Percentiles rank a stretch among this genome's conserved stretches.
phyloP scores from a whole-genome alignment of 2,329 filamentous ascomycete species.

The Fusarium hainanense region DNA sequence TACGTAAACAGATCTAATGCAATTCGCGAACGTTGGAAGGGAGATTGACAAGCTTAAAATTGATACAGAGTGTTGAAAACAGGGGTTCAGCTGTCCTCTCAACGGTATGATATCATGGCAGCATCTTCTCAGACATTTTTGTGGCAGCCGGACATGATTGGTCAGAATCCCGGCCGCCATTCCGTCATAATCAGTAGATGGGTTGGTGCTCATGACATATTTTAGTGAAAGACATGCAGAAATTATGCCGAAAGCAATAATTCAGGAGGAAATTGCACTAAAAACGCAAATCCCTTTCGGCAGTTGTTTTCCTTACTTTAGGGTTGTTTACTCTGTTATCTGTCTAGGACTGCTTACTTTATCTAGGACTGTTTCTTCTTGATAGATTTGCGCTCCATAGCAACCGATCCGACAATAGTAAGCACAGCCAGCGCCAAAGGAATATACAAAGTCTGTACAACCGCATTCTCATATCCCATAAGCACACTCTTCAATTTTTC shows the following conservation, averaged over 20 bases:
- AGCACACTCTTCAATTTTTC: constrained; percentile 26
- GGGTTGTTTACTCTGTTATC: no score
- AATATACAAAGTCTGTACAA: constrained; percentile 42
- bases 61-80: no score
- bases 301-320: background rate
- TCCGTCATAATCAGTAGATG: background rate
- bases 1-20: no score
- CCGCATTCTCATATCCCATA: constrained; percentile 36
- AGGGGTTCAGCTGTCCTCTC: background rate
- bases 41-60: background rate
- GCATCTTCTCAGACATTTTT: background rate
- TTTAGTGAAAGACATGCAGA: background rate
- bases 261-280: background rate
- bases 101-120: background rate
- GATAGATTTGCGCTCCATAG: constrained; percentile 40
- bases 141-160: background rate
- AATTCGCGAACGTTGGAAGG: no score
- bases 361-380: constrained; percentile 37
- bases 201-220: background rate
- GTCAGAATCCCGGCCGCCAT: background rate
- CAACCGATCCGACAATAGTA: constrained; percentile 32
- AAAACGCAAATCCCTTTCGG: no score
- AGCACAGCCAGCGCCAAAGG: constrained; percentile 33
- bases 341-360: no score
- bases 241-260: no score